Conservation (phyloP, 2,329 filamentous ascomycete genomes). For the Fusarium nygamai region DNA sequence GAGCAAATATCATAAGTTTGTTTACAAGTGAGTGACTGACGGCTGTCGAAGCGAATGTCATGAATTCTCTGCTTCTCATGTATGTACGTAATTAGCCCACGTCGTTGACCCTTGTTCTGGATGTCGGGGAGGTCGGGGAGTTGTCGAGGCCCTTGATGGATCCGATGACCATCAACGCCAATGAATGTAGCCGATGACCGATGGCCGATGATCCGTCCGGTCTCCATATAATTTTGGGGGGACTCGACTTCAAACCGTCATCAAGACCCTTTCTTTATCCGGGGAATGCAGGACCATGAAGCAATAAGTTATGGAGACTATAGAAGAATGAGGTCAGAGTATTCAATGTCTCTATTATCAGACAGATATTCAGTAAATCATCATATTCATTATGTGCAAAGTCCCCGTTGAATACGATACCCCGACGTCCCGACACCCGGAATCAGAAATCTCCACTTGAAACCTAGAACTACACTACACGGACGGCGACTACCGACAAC, state of each 20-base stretch:
- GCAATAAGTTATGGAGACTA: neutral
- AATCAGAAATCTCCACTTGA: slow-evolving; percentile 5
- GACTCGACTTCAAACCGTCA: slow-evolving; percentile 5
- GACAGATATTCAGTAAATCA: neutral
- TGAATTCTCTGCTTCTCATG: neutral
- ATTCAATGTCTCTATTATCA: neutral
- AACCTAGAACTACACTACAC: neutral
- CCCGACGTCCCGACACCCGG: slow-evolving; percentile 32
- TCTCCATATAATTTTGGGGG: slow-evolving; percentile 17
- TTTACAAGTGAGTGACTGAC: too few relatives aligned
- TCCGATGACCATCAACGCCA: slow-evolving; percentile 11
- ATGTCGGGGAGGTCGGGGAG: slow-evolving; percentile 38
- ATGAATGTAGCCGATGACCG: slow-evolving; percentile 34
- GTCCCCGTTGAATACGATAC: neutral
- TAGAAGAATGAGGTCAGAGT: neutral
- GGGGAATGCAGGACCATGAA: neutral
- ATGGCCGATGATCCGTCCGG: slow-evolving; percentile 19
- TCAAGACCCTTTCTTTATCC: slow-evolving; percentile 1
- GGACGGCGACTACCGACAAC: slow-evolving; percentile 32
- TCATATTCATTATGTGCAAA: neutral
- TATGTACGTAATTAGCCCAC: slow-evolving; percentile 22
- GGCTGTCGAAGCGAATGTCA: slow-evolving; percentile 1
- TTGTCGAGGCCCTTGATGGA: slow-evolving; percentile 25
- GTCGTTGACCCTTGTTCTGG: slow-evolving; percentile 8
- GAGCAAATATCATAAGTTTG: neutral